Base-by-base conservation (phyloP, 441 rosid genomes). In the Jatropha podagrica region DNA sequence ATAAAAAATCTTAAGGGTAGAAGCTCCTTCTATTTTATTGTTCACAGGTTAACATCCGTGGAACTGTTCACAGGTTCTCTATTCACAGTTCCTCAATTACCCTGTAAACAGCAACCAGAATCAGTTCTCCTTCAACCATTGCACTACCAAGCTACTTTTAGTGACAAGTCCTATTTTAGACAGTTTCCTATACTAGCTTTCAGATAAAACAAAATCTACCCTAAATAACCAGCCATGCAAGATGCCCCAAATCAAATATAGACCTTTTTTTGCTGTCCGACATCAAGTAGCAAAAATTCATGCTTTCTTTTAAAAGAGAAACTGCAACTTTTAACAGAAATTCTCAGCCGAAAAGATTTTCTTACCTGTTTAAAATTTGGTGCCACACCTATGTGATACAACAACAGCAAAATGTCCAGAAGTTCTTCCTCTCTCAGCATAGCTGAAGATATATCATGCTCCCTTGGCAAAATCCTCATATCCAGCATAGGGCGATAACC, bases 321-420 rank as follows among this genome's bases (percentile, higher is more conserved):
- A 60, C 9, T 9, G 4, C 58, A 12, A 73, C 38, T 73, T 51
- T 38, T 26, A 41, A 52, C 17, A n/a, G 5, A 74, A 54, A 65
- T 1, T 75, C 66, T 56, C 27, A 27, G 32, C 18, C 17, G 14
- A 52, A 69, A 49, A 13, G 52, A 56, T 69, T 7, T n/a, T 64
- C 17, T 84, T 80, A 90, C 99, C 98, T 92, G 97, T 86, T 94
- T 96, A 85, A 96, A 92, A 74, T 92, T 94, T 74, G 97, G 98
- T 44, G 98, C 98, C 42, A 96, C 88, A 60, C 97, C 97, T 55
- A 94, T 84, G 83, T 94, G 96, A 87, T 96, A 96, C 75, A 96
- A 73, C 71, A 94, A 76, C 80, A 96, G 75, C 75, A 96, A 75
- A 68, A 93, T 83, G 82, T 96, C 99, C 60, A 96, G 81, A 77